Evolutionary conservation across 371 early-diverging fungal genomes (phyloP), one percentile per base, ranked within the genome.

Genomic region (Circinella minor): DNA sequence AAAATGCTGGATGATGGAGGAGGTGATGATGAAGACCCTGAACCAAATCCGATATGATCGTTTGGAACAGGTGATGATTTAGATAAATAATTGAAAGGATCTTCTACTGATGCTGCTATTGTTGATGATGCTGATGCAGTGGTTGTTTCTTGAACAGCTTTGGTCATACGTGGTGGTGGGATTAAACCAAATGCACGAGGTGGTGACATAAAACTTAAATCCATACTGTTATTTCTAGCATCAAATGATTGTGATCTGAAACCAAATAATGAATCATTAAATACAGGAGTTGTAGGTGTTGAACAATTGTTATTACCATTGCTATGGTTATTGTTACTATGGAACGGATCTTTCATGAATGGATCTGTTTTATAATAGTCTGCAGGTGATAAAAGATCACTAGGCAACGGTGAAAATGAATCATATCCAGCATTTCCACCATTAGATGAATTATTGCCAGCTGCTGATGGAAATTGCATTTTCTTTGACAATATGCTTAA

Each of bases 81-180:
- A 90, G 93, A 81, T 91, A 97, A 75, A 93, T 97, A 80, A 92
- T 94, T 68, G 92, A 93, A 72, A 90, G 91, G 96, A 95, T 98
- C 69, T 93, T 93, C 43, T 11, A 3, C 3, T 9, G 43, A 1
- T 43, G 43, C 2, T 43, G 43, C 43, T 43, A 11, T 43, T 43
- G 43, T 11, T 43, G 43, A 0, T 9, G 43, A 11, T 43, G 11
- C 43, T 43, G 43, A 6, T 9, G 43, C 46, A 93, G 95, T 88
- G 9, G 43, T 11, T 9, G 11, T 43, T 43, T 43, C 43, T 43
- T 43, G 51, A 43, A 65, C 36, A 15, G 48, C 15, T 18, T 18
- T 18, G 20, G 47, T 48, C 48, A 65, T 65, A n/a, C 54, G 7
- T 10, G 68, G 48, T 15, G 39, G 70, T 20, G 71, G 66, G 64